Conservation (phyloP, 257 asterid species). For the Solanum appendiculatum region DNA sequence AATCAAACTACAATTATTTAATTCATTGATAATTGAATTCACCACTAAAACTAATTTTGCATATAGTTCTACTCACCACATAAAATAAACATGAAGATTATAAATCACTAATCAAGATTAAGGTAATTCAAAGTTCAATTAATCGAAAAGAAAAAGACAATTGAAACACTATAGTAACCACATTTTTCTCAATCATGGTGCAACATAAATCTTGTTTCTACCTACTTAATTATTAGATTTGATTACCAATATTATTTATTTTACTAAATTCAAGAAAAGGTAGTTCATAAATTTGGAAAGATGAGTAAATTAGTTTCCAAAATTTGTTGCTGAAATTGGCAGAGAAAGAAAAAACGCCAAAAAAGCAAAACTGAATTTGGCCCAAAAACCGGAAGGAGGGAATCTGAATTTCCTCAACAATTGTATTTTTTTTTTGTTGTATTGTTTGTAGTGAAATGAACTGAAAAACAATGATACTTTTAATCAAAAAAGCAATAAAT, state of each 20-base stretch:
- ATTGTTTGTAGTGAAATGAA: slow-evolving; percentile 34
- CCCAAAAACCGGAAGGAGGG: slow-evolving; percentile 27
- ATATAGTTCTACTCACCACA: slow-evolving; percentile 13
- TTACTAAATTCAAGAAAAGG: not conserved
- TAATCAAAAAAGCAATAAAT: slow-evolving; percentile 7
- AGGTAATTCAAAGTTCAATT: not conserved
- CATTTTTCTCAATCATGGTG: slow-evolving; percentile 10
- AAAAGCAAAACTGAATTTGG: slow-evolving; percentile 26
- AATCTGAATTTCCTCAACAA: slow-evolving; percentile 26
- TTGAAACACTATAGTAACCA: slow-evolving; percentile 1
- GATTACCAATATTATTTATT: not conserved
- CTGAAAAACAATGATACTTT: slow-evolving; percentile 19
- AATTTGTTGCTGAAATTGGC: slow-evolving; percentile 25
- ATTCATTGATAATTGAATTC: slow-evolving; percentile 1
- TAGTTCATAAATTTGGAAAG: not conserved
- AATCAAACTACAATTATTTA: not conserved
- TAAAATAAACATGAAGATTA: slow-evolving; percentile 28
- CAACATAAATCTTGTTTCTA: not conserved
- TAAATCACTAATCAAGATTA: slow-evolving; percentile 1
- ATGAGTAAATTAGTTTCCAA: not conserved
- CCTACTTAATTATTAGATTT: not conserved
- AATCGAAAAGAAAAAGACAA: not conserved
- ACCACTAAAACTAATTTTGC: slow-evolving; percentile 2
- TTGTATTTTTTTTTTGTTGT: slow-evolving; percentile 17
- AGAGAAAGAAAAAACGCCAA: slow-evolving; percentile 37